phyloP scores from a whole-genome alignment of 1,139 yeast genomes.

The Suhomyces maxii region DNA sequence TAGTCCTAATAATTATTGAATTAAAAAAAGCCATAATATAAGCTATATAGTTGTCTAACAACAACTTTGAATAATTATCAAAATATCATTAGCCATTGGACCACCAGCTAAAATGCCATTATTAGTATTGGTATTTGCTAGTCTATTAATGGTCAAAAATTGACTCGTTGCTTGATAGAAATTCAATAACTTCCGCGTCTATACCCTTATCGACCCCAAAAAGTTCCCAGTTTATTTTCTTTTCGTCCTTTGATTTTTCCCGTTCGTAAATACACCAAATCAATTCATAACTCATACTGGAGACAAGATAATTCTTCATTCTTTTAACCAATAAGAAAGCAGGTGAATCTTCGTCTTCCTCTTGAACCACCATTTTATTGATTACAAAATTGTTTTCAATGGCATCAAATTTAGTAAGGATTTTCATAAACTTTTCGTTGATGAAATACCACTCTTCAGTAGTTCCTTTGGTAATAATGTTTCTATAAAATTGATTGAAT shows the following conservation, averaged over 20 bases:
- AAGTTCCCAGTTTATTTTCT: constrained; percentile 27
- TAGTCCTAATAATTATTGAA: no score
- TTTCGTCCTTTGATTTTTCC: constrained; percentile 14
- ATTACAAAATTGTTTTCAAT: constrained; percentile 15
- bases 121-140: no score
- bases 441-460: constrained; percentile 24
- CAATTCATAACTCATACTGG: constrained; percentile 43
- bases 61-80: background rate
- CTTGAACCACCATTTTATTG: constrained; percentile 5
- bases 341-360: constrained; percentile 4
- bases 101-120: background rate
- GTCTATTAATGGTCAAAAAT: constrained; percentile 12
- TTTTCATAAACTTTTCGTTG: constrained; percentile 29
- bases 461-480: constrained; percentile 7
- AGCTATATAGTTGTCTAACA: no score
- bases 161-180: constrained; percentile 19
- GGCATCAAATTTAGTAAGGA: constrained; percentile 32
- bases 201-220: constrained; percentile 27
- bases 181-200: constrained; percentile 24
- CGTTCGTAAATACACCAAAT: constrained; percentile 41
- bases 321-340: constrained; percentile 34
- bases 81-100: background rate
- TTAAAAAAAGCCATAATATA: no score
- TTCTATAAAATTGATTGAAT: constrained; percentile 30
- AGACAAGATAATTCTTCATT: constrained; percentile 41